Evolutionary conservation across 768 basidiomycete genomes (phyloP), one percentile per base, ranked within the genome.

Genomic region (Lactarius quietus): DNA sequence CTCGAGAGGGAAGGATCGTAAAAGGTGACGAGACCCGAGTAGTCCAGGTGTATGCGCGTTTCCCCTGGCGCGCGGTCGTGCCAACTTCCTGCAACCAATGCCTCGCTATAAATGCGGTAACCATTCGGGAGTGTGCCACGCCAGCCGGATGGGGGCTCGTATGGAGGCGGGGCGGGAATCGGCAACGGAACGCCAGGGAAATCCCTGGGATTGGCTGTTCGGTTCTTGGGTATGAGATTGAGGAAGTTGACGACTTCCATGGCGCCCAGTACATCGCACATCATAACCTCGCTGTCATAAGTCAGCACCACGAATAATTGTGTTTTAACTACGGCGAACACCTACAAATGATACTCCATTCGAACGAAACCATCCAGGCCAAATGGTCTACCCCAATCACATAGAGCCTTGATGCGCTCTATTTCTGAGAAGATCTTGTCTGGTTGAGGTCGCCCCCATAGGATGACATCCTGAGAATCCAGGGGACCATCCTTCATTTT

Each of bases 11-110:
- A 60, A 3, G 73, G 73, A 66, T 83, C 81, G 68, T 81, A 83
- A 63, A 83, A 78, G 0, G 81, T 80, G 20, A 82, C 67, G 17
- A 79, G 62, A 14, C 78, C 74, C 6, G 79, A 70, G 55, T 79
- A 76, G 70, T 83, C 81, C n/a, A n/a, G 23, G 81, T 72, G 65
- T 18, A 81, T 71, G 33, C 82, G 81, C 0, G 75, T 73, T 31
- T 82, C 81, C 43, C 80, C 81, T 0, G 81, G 81, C 53, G 73
- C 77, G 57, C 65, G 68, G 60, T 81, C 78, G 59, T 81, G 77
- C 80, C 79, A 80, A 28, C 71, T 70, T 6, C 80, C 78, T 10
- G 80, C 68, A 59, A 77, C 72, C 36, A 79, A 59, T n/a, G 72
- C 70, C 41, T 72, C 71, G 43, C 69, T 66, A 38, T 70, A 69